Base-by-base conservation (phyloP, 768 basidiomycete species). In the Trametes cinnabarina region DNA sequence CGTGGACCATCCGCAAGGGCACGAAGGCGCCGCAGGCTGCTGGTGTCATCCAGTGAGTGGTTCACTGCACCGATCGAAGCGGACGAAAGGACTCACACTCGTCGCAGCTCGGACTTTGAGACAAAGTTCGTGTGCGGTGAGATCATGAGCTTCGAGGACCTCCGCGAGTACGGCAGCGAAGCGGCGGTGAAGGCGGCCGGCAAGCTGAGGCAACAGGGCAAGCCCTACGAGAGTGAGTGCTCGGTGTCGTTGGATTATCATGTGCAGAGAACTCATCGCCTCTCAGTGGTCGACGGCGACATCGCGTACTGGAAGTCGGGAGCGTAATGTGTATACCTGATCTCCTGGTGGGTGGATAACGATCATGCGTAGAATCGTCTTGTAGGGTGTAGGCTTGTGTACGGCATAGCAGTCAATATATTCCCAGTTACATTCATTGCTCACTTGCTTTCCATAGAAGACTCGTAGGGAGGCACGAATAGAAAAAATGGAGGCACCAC, bases 81-180 rank as follows among this genome's bases (percentile, higher is more conserved):
- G 42, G 22, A 22, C 4, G 26, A 12, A 57, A 10, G 7, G 40
- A 39, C 42, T 49, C 47, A 22, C 8, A 34, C 51, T 17, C 37
- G 35, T 17, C 2, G 4, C 59, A 92, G 90, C 79, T 88, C 92
- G 50, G 95, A 98, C 74, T 98, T 98, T 70, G 94, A 98, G 77
- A 92, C 96, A 74, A 95, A 97, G 75, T 97, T 97, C 65, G 90
- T 98, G 22, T 97, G 94, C 62, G 94, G 94, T 72, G 96, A 98
- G 74, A 96, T 98, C 70, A 96, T 98, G 94, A 69, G 85, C 1
- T 97, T 86, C 67, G 85, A 86, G 0, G 97, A 98, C 73, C 77
- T 99, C 59, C 88, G 88, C 67, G 94, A 97, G 72, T 78, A 94
- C 65, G 95, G 94, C 11, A 89, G 88, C 60, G 97, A 99, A 77